Conservation (phyloP, 768 basidiomycete species). For the Lanmaoa pseudosensibilis region DNA sequence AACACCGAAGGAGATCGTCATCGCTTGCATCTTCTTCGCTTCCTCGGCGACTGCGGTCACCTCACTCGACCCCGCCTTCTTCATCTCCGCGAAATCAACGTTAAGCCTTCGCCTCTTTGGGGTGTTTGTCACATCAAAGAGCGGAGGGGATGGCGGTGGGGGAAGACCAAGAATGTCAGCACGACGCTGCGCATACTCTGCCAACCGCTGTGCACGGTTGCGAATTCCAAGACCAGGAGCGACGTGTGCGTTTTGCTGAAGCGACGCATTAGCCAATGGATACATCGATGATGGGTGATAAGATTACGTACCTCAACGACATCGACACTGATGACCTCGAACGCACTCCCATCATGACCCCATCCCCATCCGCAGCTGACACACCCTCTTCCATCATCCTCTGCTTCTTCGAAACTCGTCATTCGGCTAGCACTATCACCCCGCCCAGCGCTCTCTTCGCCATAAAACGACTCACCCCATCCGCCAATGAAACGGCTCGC, state of each 20-base stretch:
- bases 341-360: conserved; percentile 73
- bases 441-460: conserved; percentile 31
- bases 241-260: conserved; percentile 52
- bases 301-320: conserved; percentile 57
- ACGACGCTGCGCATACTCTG: conserved; percentile 66
- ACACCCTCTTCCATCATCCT: conserved; percentile 60
- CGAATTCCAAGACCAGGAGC: conserved; percentile 54
- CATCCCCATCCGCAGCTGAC: conserved; percentile 77
- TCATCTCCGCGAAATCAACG: conserved; percentile 24
- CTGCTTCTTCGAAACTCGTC: conserved; percentile 37
- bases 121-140: conserved; percentile 36
- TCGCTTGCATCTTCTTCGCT: conserved; percentile 40
- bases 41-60: conserved; percentile 35
- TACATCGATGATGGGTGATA: background rate
- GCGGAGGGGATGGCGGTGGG: conserved; percentile 28
- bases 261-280: conserved; percentile 2
- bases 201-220: conserved; percentile 64
- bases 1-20: conserved; percentile 51
- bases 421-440: conserved; percentile 26
- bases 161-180: conserved; percentile 41
- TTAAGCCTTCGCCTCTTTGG: conserved; percentile 31
- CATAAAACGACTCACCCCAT: conserved; percentile 37
- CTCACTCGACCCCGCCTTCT: conserved; percentile 24
- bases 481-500: conserved; percentile 44
- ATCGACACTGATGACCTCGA: conserved; percentile 66